These are phyloP conservation scores for Hypoxylon rubiginosum DNA, from an alignment of 2,329 filamentous ascomycete genomes.

Conservation along the genomic window DNA sequence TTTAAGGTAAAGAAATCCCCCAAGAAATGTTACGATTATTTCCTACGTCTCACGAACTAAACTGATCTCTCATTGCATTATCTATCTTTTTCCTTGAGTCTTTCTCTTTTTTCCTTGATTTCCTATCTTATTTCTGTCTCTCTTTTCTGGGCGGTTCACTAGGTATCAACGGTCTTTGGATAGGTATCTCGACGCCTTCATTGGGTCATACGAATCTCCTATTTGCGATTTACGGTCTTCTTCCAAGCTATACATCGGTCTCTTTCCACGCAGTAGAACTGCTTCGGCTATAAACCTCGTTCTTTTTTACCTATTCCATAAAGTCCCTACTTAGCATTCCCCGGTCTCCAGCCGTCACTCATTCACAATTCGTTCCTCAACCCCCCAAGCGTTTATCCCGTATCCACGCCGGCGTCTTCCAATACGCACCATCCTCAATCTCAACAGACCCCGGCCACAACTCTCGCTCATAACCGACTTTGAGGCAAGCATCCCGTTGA, in stretches of 20 bases:
- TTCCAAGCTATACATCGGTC: slow-evolving; percentile 29
- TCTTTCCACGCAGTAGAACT: slow-evolving; percentile 44
- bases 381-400: slow-evolving; percentile 53
- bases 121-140: slow-evolving; percentile 46
- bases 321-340: slow-evolving; percentile 12
- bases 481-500: slow-evolving; percentile 51
- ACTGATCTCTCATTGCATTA: slow-evolving; percentile 34
- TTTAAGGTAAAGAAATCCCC: slow-evolving; percentile 42
- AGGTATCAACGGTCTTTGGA: slow-evolving; percentile 37
- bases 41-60: slow-evolving; percentile 42
- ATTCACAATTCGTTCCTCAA: slow-evolving; percentile 52
- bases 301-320: slow-evolving; percentile 21
- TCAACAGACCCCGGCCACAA: slow-evolving; percentile 51
- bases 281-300: slow-evolving; percentile 25
- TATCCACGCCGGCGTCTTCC: slow-evolving; percentile 59
- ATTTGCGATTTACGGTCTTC: slow-evolving; percentile 41
- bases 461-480: slow-evolving; percentile 60
- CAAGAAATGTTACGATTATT: slow-evolving; percentile 24
- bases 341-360: slow-evolving; percentile 45
- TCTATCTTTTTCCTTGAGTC: slow-evolving; percentile 48
- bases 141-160: slow-evolving; percentile 44
- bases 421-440: slow-evolving; percentile 56
- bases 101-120: slow-evolving; percentile 46
- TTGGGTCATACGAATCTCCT: slow-evolving; percentile 40
- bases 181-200: slow-evolving; percentile 44